A percentile compares a stretch with the other conserved stretches of the same genome.
These are phyloP conservation scores for Coelastrella sp. DNA, from an alignment of 139 green algal species.

Conservation along the genomic window DNA sequence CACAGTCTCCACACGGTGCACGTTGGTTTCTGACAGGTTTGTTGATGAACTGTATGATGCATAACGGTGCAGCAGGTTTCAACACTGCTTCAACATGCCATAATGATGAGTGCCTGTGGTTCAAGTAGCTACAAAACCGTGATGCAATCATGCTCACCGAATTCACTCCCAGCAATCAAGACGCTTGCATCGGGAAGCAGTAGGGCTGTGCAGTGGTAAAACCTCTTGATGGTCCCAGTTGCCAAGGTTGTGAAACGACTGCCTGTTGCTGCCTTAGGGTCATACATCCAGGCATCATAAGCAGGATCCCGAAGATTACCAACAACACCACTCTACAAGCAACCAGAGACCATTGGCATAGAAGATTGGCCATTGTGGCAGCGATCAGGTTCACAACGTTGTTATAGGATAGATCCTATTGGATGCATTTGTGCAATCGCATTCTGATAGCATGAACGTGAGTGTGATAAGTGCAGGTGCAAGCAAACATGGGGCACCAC, in stretches of 20 bases:
- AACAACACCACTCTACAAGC: background rate
- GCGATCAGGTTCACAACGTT: no score
- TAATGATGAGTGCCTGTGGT: background rate
- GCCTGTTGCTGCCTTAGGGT: constrained; percentile 17
- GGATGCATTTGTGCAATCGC: no score
- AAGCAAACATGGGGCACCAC: no score
- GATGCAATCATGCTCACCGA: background rate
- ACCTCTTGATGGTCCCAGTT: constrained; percentile 12
- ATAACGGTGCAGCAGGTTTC: no score
- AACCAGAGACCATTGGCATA: no score
- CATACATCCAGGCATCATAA: constrained; percentile 21
- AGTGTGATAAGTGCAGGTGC: no score
- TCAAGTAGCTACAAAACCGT: background rate
- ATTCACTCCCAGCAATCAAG: background rate
- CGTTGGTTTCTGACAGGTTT: no score
- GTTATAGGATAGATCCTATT: no score
- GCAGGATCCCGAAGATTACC: background rate
- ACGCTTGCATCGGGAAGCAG: constrained; percentile 30
- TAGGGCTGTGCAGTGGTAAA: constrained; percentile 23
- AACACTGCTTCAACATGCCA: background rate
- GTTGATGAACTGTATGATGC: no score
- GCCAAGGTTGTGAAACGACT: constrained; percentile 10
- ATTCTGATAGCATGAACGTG: no score
- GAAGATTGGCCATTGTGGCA: no score
- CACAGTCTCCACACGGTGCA: no score